Evolutionary conservation across 176 grass and related monocot genomes (phyloP).

Genomic region (Oropetium thomaeum): DNA sequence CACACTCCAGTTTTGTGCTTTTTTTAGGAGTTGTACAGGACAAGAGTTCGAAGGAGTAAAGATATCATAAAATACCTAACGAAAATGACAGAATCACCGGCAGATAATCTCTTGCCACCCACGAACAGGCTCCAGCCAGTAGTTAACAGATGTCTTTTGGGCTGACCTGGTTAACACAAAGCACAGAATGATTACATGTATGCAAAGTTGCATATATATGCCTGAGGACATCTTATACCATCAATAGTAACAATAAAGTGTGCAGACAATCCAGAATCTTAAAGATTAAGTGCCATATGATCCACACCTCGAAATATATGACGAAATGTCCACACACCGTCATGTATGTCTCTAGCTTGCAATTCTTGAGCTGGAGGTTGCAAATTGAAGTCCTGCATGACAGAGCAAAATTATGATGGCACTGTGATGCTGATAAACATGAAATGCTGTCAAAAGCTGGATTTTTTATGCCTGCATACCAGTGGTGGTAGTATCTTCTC

Average conservation of each 20-base stretch:
- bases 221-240: background rate
- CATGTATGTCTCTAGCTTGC: constrained; percentile 92
- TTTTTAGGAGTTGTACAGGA: background rate
- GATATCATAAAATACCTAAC: constrained; percentile 55
- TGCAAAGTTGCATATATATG: constrained; percentile 14
- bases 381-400: constrained; percentile 82
- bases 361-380: constrained; percentile 95
- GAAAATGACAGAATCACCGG: constrained; percentile 98
- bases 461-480: constrained; percentile 40
- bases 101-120: constrained; percentile 90
- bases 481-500: constrained; percentile 97
- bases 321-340: constrained; percentile 88
- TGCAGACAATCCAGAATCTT: background rate
- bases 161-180: constrained; percentile 70
- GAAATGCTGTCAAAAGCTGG: background rate
- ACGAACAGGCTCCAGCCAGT: constrained; percentile 99
- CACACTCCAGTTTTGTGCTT: background rate
- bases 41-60: constrained; percentile 18
- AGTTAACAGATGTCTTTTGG: constrained; percentile 93
- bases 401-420: background rate
- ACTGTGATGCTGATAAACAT: background rate
- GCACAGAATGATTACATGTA: constrained; percentile 8
- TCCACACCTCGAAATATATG: constrained; percentile 93
- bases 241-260: background rate
- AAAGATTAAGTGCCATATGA: background rate